Base-by-base conservation (phyloP, 257 asterid genomes). In the Verbascum thapsus region DNA sequence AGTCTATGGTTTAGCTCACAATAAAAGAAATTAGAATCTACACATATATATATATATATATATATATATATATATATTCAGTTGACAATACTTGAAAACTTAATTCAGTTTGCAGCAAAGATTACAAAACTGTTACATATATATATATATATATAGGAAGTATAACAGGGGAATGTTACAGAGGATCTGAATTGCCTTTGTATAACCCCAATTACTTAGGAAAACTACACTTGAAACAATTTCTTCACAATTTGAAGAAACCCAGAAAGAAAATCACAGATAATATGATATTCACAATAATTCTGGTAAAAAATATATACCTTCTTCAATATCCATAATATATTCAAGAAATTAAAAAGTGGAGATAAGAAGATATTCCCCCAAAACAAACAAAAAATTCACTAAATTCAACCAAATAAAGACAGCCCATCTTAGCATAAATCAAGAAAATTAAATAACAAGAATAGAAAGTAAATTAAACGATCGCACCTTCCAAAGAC, bases 401-500 rank as follows among this genome's bases (percentile, higher is more conserved):
- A 10, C 51, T 20, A 41, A 73, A 48, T 48, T 57, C 64, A 52
- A 23, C 50, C 4, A 48, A 47, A 5, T 35, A 16, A 45, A 42
- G 6, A 63, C 10, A 40, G 48, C 59, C 61, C 52, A 64, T n/a
- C n/a, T 42, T 6, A 51, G 42, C 45, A 35, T 9, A 57, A 40
- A n/a, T 38, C 50, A 73, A 64, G 15, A 44, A 10, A 59, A 18
- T 0, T 39, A 18, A 10, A 13, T 13, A 50, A 5, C 3, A 8
- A 20, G 5, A 2, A 30, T 17, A 5, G 12, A 18, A 54, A 23
- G 30, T 7, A 10, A 23, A 43, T 15, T 3, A 44, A 11, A 40
- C 8, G 16, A n/a, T n/a, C n/a, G 42, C 16, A 91, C 98, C 98
- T 94, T 87, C 99, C 99, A 90, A 47, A 94, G 89, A n/a, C 95